phyloP scores from a whole-genome alignment of 805 yeast species.

The Suhomyces faveliae region DNA sequence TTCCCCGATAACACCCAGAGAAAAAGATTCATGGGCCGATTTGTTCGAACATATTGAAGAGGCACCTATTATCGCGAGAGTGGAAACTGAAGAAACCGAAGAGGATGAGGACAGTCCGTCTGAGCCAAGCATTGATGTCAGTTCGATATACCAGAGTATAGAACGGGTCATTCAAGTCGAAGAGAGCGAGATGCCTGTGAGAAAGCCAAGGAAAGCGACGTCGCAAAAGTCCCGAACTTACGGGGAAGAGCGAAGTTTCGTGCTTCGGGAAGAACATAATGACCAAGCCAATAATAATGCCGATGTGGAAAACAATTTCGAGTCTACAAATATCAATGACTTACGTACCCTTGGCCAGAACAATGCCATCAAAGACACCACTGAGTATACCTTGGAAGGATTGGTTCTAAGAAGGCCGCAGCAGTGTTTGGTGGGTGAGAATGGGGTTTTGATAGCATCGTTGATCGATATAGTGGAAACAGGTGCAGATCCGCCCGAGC shows the following conservation, averaged over 20 bases:
- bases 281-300: too few species aligned
- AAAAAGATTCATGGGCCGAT: constrained; percentile 13
- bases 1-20: constrained; percentile 6
- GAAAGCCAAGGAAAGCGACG: neutral
- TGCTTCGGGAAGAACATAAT: neutral
- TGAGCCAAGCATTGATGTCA: neutral
- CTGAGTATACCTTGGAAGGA: constrained; percentile 19
- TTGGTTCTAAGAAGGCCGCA: constrained; percentile 9
- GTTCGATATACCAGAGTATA: neutral
- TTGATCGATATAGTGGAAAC: constrained; percentile 9
- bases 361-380: constrained; percentile 12
- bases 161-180: neutral
- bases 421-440: neutral
- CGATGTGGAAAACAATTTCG: too few species aligned
- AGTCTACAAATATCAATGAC: constrained; percentile 16
- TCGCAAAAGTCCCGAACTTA: neutral
- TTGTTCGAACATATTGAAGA: constrained; percentile 16
- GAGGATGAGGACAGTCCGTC: neutral
- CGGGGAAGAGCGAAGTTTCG: constrained; percentile 1
- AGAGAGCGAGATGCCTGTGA: neutral
- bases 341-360: constrained; percentile 15
- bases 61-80: neutral
- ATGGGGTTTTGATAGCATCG: constrained; percentile 7
- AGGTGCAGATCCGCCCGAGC: neutral
- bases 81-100: neutral